Evolutionary conservation across 768 basidiomycete genomes (phyloP), one percentile per base, ranked within the genome.

Genomic region (Paxillus ammoniavirescens): DNA sequence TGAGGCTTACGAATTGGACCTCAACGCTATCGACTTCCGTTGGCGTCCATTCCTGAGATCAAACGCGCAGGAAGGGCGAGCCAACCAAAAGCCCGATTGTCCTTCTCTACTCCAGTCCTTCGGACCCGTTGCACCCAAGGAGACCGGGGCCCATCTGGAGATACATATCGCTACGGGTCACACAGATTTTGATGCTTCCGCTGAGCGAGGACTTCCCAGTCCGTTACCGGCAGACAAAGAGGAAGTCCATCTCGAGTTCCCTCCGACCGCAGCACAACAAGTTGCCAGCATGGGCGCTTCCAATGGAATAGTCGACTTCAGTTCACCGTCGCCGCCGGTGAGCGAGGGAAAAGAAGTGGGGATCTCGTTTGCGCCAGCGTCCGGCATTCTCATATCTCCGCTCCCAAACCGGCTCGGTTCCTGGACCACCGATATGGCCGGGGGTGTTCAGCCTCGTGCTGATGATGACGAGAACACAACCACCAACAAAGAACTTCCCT

Each of bases 11-110:
- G 69, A 71, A 26, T 59, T 80, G 40, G 72, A 77, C 54, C 65
- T 73, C 37, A 65, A 70, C 6, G 60, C 61, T 4, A 66, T 86
- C 8, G 80, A 80, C 59, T 87, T 86, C 58, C 74, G 63, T 48
- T 86, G 85, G 84, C 65, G 70, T 43, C 77, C 78, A 8, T 87
- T 85, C 58, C 63, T 73, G 53, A 58, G 60, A 49, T 72, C 61
- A 41, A 50, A 61, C 55, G 10, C 42, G 49, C 54, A 49, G 48
- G 59, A 56, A 44, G 43, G 42, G 6, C 28, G 47, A 14, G 51
- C 15, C 26, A 47, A 42, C 35, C 37, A 31, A 44, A 41, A 1
- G 26, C 12, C 17, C 38, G 18, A 36, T 30, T 10, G 38, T 46
- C 14, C 42, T 30, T 41, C 50, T 43, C 54, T 38, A 21, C 23